phyloP scores from a whole-genome alignment of 1,284 basidiomycete species.

The Coniferiporia sulphurascens region DNA sequence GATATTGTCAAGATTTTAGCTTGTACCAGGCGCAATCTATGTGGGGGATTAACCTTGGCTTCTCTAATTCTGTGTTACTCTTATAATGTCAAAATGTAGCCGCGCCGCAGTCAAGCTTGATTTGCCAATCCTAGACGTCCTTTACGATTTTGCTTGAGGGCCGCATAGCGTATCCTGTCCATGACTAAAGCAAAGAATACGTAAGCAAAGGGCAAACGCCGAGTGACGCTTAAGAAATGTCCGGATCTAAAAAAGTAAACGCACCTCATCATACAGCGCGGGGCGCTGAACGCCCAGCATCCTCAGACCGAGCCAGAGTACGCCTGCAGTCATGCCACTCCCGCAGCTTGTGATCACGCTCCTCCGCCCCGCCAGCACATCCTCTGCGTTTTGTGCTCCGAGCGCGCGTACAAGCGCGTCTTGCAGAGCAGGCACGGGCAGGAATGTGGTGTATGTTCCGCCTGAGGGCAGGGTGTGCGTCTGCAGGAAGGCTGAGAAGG shows the following conservation, averaged over 20 bases:
- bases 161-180: slow-evolving; percentile 77
- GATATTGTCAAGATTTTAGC: too few relatives aligned
- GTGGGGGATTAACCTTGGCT: too few relatives aligned
- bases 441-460: slow-evolving; percentile 60
- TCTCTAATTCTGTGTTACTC: too few relatives aligned
- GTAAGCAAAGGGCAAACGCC: slow-evolving; percentile 5
- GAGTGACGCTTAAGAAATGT: slow-evolving; percentile 12
- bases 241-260: slow-evolving; percentile 22
- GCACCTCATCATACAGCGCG: slow-evolving; percentile 81
- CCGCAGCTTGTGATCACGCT: slow-evolving; percentile 75
- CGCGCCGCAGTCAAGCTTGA: too few relatives aligned
- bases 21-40: too few relatives aligned
- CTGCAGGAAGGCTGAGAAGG: slow-evolving; percentile 77
- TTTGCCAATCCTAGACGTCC: slow-evolving; percentile 15
- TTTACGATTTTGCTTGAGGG: slow-evolving; percentile 59
- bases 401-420: slow-evolving; percentile 55
- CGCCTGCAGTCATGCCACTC: slow-evolving; percentile 94
- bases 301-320: slow-evolving; percentile 86
- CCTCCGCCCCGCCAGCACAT: slow-evolving; percentile 54
- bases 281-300: slow-evolving; percentile 55
- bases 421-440: slow-evolving; percentile 52
- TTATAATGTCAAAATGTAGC: too few relatives aligned
- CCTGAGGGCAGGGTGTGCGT: slow-evolving; percentile 37
- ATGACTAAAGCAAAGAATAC: slow-evolving; percentile 47
- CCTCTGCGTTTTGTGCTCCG: slow-evolving; percentile 48